Evolutionary conservation across 2,329 filamentous ascomycete species (phyloP), one percentile per base, ranked within the genome.

Genomic region (Sclerotiophoma versabilis): DNA sequence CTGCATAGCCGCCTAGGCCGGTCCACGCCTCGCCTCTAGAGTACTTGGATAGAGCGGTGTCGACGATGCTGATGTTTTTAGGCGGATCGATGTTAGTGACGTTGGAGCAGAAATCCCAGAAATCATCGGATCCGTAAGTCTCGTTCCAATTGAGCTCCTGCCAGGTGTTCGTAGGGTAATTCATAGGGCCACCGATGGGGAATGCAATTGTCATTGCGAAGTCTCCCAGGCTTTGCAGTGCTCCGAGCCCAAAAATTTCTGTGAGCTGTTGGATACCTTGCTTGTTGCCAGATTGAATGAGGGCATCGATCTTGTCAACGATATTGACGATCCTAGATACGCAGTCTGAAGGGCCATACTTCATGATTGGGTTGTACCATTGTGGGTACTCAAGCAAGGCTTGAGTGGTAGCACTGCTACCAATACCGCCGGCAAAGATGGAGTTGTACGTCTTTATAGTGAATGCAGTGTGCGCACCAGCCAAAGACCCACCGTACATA

Each of bases 71-170:
- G 48, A 81, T 73, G 36, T 76, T 75, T 22, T 68, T 72, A 0
- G 81, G 77, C 0, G 80, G 71, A 42, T 79, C 64, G 26, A 77
- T 65, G 50, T 82, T 76, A 1, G 81, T 81, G 37, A 84, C 75
- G 47, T 83, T 84, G 8, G 71, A 73, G 64, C 81, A 84, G 69
- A 84, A 84, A 37, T 76, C 59, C 67, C 77, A 84, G 63, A 84
- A 83, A 60, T 84, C 79, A 4, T 76, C 64, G 2, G 72, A 72
- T 33, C 74, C 75, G 50, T 78, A 76, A 0, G 56, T 71, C 7
- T 72, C 68, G 27, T 71, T 65, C 81, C 81, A 84, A 51, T 79
- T 81, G 9, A 84, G 67, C 60, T 84, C 82, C 69, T 84, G 81
- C 81, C 82, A 84, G 4, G 81, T 83, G 20, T 71, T 73, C 0